These are phyloP conservation scores for Candida michaelii DNA, from an alignment of 805 yeast genomes.

Conservation along the genomic window DNA sequence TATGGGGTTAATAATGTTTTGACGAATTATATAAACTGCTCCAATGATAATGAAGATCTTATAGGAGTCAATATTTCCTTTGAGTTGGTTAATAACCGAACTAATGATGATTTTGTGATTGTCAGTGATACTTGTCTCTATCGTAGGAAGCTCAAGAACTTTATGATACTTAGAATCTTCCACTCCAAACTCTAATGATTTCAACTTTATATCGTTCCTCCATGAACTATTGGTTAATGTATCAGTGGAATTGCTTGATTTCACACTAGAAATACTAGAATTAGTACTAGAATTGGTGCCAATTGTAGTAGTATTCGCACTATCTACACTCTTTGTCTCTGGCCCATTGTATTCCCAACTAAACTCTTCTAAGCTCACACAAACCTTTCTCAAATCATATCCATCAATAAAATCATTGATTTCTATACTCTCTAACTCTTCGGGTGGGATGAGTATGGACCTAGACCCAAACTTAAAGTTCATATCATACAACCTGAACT, in stretches of 20 bases:
- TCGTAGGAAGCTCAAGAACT: slow-evolving; percentile 23
- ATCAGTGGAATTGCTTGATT: not conserved
- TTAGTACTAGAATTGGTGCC: too few relatives aligned
- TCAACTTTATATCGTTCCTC: not conserved
- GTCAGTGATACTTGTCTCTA: slow-evolving; percentile 6
- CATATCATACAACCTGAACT: slow-evolving; percentile 17
- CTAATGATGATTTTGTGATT: slow-evolving; percentile 1
- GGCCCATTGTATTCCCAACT: not conserved
- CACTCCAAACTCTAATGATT: slow-evolving; percentile 5
- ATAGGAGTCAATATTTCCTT: slow-evolving; percentile 26
- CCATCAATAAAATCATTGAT: slow-evolving; percentile 6
- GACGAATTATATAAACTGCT: slow-evolving; percentile 28
- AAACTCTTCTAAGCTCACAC: slow-evolving; percentile 14
- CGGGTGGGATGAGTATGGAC: slow-evolving; percentile 35
- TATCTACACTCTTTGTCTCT: not conserved
- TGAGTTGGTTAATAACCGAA: slow-evolving; percentile 17
- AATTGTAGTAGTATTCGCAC: too few relatives aligned
- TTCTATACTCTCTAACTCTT: slow-evolving; percentile 10
- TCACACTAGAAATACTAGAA: not conserved
- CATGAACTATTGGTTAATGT: not conserved
- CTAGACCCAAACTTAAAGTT: slow-evolving; percentile 35
- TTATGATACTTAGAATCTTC: slow-evolving; percentile 8
- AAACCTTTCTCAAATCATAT: slow-evolving; percentile 21
- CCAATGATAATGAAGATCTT: slow-evolving; percentile 35
- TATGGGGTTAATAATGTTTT: slow-evolving; percentile 31